Evolutionary conservation across 2,329 filamentous ascomycete genomes (phyloP), one percentile per base, ranked within the genome.

Genomic region (Neofusicoccum cordaticola): DNA sequence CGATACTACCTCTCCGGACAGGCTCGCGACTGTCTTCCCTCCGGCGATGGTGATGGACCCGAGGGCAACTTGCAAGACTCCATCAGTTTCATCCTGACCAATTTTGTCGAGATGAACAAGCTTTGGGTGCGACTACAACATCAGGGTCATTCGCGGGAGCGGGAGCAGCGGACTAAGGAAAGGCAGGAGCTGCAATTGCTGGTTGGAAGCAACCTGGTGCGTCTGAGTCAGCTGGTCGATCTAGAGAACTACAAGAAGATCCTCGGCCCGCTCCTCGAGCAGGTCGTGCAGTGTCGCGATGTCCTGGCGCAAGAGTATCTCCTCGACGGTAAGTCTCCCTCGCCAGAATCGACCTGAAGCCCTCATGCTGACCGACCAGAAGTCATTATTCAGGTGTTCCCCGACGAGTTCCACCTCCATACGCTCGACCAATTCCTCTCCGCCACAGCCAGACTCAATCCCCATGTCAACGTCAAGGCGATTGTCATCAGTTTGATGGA

Each of bases 81-180:
- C 41, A 97, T 99, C 80, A 97, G 92, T 81, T 99, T 99, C 75
- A 90, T 98, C 63, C 82, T 99, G 74, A 99, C 95, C 66, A 99
- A 99, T 73, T 99, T 99, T 74, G 95, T 99, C 71, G 95, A 99
- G 80, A 99, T 99, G 95, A 99, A 99, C 81, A 99, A 99, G 84
- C 85, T 99, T 39, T 99, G 95, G 95, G 95, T 99, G 68, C 89
- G 95, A 48, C 82, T 98, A 74, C 95, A 99, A 77, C 95, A 99
- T 77, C 95, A 99, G 76, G 95, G 95, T 31, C 95, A 97, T 75
- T 99, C 95, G 44, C 86, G 94, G 72, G 95, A 99, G 79, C 85
- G 95, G 61, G 95, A 99, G 68, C 90, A 96, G 80, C 86, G 95
- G 71, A 97, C 93, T 65, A 93, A 95, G 73, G 95, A 99, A 81